These are phyloP conservation scores for Coprinopsis cinerea DNA, from an alignment of 768 basidiomycete genomes.

Conservation along the genomic window DNA sequence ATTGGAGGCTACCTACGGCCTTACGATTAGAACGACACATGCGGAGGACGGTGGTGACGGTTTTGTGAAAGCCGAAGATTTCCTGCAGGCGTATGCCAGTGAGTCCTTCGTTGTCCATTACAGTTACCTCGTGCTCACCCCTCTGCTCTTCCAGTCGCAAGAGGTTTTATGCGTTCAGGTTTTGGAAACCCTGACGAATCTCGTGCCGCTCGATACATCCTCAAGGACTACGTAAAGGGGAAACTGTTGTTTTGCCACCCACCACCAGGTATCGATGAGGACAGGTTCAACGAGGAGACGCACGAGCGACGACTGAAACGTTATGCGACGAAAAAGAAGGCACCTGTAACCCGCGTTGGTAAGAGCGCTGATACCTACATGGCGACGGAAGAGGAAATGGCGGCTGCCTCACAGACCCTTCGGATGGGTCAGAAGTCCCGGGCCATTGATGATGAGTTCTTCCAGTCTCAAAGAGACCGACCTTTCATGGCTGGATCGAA, in stretches of 20 bases:
- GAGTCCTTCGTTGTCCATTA: conserved; percentile 28
- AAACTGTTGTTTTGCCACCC: conserved; percentile 88
- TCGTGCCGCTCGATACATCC: conserved; percentile 81
- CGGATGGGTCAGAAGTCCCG: conserved; percentile 49
- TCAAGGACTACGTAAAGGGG: conserved; percentile 97
- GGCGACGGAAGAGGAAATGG: conserved; percentile 26
- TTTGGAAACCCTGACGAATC: conserved; percentile 98
- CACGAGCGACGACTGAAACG: conserved; percentile 55
- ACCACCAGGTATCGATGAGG: conserved; percentile 64
- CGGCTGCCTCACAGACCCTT: conserved; percentile 22
- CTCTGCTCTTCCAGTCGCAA: conserved; percentile 56
- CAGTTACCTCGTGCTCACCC: conserved; percentile 5
- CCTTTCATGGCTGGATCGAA: conserved; percentile 60
- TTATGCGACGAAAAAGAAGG: conserved; percentile 76
- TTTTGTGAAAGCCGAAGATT: conserved; percentile 65
- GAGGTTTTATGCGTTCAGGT: conserved; percentile 88
- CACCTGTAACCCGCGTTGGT: conserved; percentile 79
- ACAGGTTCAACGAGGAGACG: conserved; percentile 70
- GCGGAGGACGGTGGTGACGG: conserved; percentile 85
- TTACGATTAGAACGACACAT: conserved; percentile 58
- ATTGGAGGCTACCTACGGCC: conserved; percentile 86
- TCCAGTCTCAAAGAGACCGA: conserved; percentile 48
- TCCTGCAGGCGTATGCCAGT: conserved; percentile 92
- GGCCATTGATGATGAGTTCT: conserved; percentile 81
- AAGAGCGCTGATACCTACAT: conserved; percentile 85